Evolutionary conservation across 2,329 filamentous ascomycete genomes (phyloP), one percentile per base, ranked within the genome.

Genomic region (Cercospora sesami): DNA sequence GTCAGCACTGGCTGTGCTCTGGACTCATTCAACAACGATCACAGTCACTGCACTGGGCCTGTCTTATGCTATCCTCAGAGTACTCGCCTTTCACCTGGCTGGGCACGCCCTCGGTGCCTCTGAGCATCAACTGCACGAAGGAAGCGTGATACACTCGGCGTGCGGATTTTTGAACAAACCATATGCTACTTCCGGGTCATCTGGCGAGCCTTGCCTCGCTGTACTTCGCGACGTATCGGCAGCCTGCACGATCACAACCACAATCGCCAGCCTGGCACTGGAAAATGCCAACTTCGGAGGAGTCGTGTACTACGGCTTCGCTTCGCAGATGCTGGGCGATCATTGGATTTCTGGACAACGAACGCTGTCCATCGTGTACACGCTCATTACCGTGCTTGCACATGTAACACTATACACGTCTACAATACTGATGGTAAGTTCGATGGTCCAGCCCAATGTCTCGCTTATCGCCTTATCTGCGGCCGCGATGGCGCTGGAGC

Each of bases 1-100:
- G 12, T 78, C 79, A 31, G 81, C 79, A 1, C 70, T 78, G 26
- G 73, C 77, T 6, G 79, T 77, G 4, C 74, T 81, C n/a, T 77
- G 74, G 18, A 71, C 75, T 16, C 68, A 75, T 30, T 79, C 76
- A 51, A 76, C 75, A 28, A 75, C 78, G 2, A 76, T 77, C 7
- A 70, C 79, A 0, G 78, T 77, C 6, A 73, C 78, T 16, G 78
- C 79, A 4, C 76, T 83, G 7, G 81, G 81, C 5, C 68, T 83
- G 16, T 81, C 81, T 51, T 79, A 80, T 70, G 78, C 78, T 26
- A 73, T 83, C 10, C 79, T 82, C 59, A 75, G 76, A 18, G 81
- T 78, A 3, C 70, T 78, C 5, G 80, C 81, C 10, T 73, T 83
- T n/a, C 72, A 80, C 16, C 72, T 83, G 57, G 75, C 83, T 39